Conservation (phyloP, 2,329 filamentous ascomycete genomes). For the Apiospora aurea region DNA sequence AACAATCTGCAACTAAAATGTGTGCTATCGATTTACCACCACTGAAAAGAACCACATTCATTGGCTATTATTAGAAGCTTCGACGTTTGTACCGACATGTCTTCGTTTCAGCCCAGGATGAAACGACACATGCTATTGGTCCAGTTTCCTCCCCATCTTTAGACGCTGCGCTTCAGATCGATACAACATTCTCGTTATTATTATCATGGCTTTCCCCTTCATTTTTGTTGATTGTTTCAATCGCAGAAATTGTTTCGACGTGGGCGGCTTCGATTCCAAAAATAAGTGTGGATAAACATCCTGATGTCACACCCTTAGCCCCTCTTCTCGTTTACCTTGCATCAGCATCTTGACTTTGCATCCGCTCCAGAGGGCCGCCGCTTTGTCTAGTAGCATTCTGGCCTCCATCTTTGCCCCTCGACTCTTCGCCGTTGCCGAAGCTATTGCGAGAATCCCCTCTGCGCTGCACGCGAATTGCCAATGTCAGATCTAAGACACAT, state of each 20-base stretch:
- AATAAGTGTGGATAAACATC: neutral
- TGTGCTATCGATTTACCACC: neutral
- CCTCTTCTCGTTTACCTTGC: constrained; percentile 19
- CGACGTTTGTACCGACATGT: neutral
- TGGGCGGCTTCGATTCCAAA: neutral
- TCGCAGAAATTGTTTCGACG: neutral
- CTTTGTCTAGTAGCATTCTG: neutral
- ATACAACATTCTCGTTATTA: neutral
- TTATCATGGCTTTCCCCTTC: neutral
- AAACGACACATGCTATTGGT: neutral
- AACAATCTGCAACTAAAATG: neutral
- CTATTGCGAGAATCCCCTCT: constrained; percentile 21
- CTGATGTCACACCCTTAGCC: neutral
- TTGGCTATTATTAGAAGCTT: constrained; percentile 7
- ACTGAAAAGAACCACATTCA: neutral
- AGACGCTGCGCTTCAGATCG: constrained; percentile 6
- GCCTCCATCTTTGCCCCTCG: neutral
- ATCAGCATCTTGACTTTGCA: neutral
- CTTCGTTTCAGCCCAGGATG: constrained; percentile 9
- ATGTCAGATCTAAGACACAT: constrained; percentile 27
- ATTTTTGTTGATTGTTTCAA: constrained; percentile 3
- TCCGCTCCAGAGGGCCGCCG: constrained; percentile 10
- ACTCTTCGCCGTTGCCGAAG: constrained; percentile 23
- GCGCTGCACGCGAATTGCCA: constrained; percentile 19
- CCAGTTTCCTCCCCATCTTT: neutral